Evolutionary conservation across 768 basidiomycete genomes (phyloP).

Genomic region (Mrakia blollopis): DNA sequence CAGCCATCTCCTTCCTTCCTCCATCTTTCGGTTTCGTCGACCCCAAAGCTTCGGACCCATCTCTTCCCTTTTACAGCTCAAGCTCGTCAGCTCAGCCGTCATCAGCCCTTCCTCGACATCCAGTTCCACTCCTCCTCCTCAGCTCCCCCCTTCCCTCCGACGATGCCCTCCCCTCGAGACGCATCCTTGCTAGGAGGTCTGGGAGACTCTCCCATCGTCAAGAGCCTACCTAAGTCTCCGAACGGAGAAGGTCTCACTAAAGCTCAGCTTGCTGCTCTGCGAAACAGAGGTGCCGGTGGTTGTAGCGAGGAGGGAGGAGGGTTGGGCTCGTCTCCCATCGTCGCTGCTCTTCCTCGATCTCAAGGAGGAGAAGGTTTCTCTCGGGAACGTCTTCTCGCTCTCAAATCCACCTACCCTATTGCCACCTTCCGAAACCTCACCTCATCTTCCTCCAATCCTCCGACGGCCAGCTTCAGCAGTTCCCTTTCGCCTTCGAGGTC

Average conservation of each 20-base stretch:
- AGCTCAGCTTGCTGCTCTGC: neutral
- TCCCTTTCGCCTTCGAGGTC: neutral
- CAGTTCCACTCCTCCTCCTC: no score
- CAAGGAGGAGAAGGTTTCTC: slow-evolving; percentile 5
- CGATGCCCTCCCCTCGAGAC: neutral
- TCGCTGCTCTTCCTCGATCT: neutral
- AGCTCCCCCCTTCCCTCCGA: no score
- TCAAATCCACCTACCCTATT: neutral
- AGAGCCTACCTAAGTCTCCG: neutral
- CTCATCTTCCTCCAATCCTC: neutral
- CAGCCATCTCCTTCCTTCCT: no score
- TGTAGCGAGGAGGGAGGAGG: neutral
- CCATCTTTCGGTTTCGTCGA: no score
- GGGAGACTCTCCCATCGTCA: slow-evolving; percentile 1
- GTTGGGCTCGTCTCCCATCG: slow-evolving; percentile 8
- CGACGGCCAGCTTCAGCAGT: neutral
- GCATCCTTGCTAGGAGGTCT: neutral
- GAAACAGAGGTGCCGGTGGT: neutral
- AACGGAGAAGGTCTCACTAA: neutral
- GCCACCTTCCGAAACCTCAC: neutral
- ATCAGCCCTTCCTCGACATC: no score
- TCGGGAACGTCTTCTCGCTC: neutral
- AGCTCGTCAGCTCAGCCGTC: no score
- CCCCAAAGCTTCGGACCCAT: no score
- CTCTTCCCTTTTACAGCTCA: no score